phyloP scores from a whole-genome alignment of 495 filamentous ascomycete genomes.

The Umbilicaria muhlenbergii region DNA sequence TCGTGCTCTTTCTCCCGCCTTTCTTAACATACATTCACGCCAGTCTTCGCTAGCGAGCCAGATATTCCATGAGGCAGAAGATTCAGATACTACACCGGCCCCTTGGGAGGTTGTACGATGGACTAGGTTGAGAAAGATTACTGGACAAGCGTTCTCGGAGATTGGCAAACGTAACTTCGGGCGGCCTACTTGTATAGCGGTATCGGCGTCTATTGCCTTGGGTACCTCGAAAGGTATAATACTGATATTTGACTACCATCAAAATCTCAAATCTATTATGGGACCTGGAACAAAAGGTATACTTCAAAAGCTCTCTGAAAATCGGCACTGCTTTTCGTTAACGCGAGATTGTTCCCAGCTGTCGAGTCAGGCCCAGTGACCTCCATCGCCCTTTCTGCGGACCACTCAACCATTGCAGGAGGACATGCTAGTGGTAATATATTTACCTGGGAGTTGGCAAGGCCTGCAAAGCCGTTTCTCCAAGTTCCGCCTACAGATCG shows the following conservation, averaged over 20 bases:
- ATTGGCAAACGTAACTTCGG: conserved; percentile 86
- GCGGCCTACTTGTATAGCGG: conserved; percentile 73
- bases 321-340: background rate
- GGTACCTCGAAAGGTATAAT: conserved; percentile 91
- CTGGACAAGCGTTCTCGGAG: conserved; percentile 86
- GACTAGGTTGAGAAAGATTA: conserved; percentile 85
- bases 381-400: conserved; percentile 78
- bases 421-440: conserved; percentile 85
- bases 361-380: conserved; percentile 82
- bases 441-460: conserved; percentile 88
- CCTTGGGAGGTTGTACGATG: conserved; percentile 96
- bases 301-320: conserved; percentile 5
- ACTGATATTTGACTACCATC: conserved; percentile 91
- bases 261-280: conserved; percentile 84
- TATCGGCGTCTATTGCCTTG: conserved; percentile 78
- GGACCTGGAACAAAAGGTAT: conserved; percentile 86
- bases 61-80: conserved; percentile 35
- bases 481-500: conserved; percentile 64
- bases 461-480: conserved; percentile 71
- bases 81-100: conserved; percentile 45
- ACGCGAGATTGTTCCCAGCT: conserved; percentile 24
- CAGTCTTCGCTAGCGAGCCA: conserved; percentile 54
- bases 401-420: conserved; percentile 78
- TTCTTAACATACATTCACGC: conserved; percentile 59
- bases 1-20: conserved; percentile 63